Conservation (phyloP, 352 stramenopile species). For the Phytophthora parvispora region DNA sequence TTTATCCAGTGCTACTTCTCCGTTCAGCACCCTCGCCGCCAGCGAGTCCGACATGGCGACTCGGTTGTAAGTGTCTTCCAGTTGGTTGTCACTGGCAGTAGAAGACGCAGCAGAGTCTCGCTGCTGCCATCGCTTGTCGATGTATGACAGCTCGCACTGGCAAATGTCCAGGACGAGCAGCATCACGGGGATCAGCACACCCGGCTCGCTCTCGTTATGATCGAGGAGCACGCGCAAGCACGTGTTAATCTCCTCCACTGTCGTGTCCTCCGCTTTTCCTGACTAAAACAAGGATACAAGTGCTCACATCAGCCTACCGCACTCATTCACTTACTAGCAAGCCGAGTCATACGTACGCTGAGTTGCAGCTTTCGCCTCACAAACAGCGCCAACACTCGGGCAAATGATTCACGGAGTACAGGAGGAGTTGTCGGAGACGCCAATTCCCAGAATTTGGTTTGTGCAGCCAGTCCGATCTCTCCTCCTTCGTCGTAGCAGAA, state of each 20-base stretch:
- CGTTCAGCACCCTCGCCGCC: conserved; percentile 41
- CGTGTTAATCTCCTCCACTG: conserved; percentile 46
- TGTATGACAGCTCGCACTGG: conserved; percentile 41
- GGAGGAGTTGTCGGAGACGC: conserved; percentile 15
- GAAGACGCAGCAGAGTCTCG: conserved; percentile 9
- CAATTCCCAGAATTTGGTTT: conserved; percentile 56
- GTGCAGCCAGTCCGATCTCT: conserved; percentile 47
- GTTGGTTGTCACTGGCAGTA: neutral
- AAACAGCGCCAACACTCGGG: conserved; percentile 44
- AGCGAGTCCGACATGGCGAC: conserved; percentile 44
- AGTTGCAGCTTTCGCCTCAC: conserved; percentile 44
- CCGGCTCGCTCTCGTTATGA: conserved; percentile 32
- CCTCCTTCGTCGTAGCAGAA: conserved; percentile 56
- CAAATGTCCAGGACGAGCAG: conserved; percentile 50
- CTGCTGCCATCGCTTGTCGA: conserved; percentile 40
- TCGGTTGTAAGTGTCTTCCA: conserved; percentile 3
- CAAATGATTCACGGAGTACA: conserved; percentile 39
- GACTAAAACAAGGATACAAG: conserved; percentile 20
- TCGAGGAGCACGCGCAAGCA: conserved; percentile 43
- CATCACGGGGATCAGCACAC: conserved; percentile 43
- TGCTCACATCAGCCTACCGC: neutral
- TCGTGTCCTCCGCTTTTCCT: conserved; percentile 19
- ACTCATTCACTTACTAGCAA: neutral
- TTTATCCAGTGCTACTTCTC: conserved; percentile 41
- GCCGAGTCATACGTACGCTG: conserved; percentile 30